These are phyloP conservation scores for Poterioochromonas sp. DNA, from an alignment of 352 stramenopile genomes.

Conservation along the genomic window DNA sequence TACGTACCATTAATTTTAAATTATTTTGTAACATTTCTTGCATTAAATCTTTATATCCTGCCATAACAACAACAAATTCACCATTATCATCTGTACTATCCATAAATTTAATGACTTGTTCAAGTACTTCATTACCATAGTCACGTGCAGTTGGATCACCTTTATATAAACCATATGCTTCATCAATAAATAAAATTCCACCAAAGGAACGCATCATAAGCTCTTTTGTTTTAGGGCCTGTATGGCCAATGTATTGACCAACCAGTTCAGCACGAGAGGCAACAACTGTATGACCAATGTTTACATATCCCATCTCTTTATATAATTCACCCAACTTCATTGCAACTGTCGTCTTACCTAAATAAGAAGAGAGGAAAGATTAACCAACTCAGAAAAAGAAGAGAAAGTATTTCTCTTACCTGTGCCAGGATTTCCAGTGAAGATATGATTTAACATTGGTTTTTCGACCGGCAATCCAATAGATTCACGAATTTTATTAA, in stretches of 20 bases:
- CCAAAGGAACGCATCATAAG: constrained; percentile 65
- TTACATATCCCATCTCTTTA: constrained; percentile 75
- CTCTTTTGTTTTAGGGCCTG: constrained; percentile 64
- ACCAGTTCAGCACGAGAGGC: constrained; percentile 59
- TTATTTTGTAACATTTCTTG: constrained; percentile 75
- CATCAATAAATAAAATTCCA: constrained; percentile 73
- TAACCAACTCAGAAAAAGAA: too few species aligned
- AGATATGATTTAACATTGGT: constrained; percentile 69
- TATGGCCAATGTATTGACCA: constrained; percentile 64
- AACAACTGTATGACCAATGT: constrained; percentile 78
- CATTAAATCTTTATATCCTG: constrained; percentile 72
- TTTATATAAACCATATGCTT: constrained; percentile 76
- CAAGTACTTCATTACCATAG: constrained; percentile 67
- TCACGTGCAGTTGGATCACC: background rate
- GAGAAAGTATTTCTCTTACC: constrained; percentile 48
- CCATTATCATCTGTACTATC: constrained; percentile 64
- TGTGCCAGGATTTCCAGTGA: constrained; percentile 71
- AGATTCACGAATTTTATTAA: constrained; percentile 59
- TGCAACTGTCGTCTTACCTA: constrained; percentile 74
- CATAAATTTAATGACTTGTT: constrained; percentile 73
- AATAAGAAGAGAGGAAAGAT: background rate
- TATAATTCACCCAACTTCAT: constrained; percentile 80
- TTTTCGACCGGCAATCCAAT: constrained; percentile 69
- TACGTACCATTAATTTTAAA: constrained; percentile 71
- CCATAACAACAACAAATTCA: constrained; percentile 72